Evolutionary conservation across 2,329 filamentous ascomycete species (phyloP), one percentile per base, ranked within the genome.

Genomic region (Sordariomycetes sp.): DNA sequence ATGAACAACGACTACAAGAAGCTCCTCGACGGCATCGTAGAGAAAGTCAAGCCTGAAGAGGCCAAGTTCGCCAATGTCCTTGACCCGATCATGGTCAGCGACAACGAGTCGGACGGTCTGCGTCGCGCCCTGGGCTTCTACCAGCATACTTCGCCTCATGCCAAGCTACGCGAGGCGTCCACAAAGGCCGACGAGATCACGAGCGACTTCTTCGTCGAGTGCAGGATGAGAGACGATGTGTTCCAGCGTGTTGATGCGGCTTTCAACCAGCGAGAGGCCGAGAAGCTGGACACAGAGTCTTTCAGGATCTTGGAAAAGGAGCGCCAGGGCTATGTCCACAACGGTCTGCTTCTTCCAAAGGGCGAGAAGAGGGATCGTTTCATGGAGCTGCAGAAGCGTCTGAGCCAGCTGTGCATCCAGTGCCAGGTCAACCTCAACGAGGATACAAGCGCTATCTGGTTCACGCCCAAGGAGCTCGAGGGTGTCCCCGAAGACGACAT

Each of bases 351-450:
- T 4, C 63, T 92, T 32, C 78, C 82, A 2, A 72, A 74, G 17
- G 83, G 82, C 2, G 63, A 70, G 5, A 66, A 86, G 61, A 64
- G 83, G 41, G 83, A 87, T 46, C 74, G 83, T 29, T 90, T 90
- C 70, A 90, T 87, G 66, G 82, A 82, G 57, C 87, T 90, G 60
- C 85, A 86, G 71, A 85, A 86, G 68, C 66, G 82, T 10, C 64
- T 92, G 36, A 83, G 78, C 43, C 72, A 82, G 53, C 72, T 90
- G 45, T 69, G 72, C 49, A 87, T 88, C 39, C 68, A 77, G 37
- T 86, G 86, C 57, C 75, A 82, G 51, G 87, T 86, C 65, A 84
- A 82, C 47, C 64, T 90, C 38, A 88, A 88, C 49, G 84, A 90
- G 57, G 85, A 92, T 61, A 79, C 79, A 46, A 81, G 80, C n/a